phyloP scores from a whole-genome alignment of 352 stramenopile species.

The Pythium pyrilobum region DNA sequence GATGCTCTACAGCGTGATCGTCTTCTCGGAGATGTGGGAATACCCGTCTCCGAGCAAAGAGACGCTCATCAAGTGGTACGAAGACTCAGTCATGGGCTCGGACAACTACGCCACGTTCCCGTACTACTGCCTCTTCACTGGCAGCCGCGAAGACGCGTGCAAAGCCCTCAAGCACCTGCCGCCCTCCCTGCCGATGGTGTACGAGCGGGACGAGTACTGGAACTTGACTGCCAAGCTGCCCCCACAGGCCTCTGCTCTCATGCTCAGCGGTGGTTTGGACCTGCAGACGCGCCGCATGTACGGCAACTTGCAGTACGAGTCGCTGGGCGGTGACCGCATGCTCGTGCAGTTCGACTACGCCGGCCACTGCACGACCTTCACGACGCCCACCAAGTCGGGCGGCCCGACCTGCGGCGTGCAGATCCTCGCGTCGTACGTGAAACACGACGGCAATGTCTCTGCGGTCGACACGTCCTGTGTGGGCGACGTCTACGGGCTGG shows the following conservation, averaged over 20 bases:
- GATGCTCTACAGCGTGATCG: slow-evolving; percentile 22
- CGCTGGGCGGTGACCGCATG: slow-evolving; percentile 44
- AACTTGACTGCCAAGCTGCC: slow-evolving; percentile 21
- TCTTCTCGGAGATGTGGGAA: slow-evolving; percentile 22
- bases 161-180: slow-evolving; percentile 10
- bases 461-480: slow-evolving; percentile 70
- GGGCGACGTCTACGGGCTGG: slow-evolving; percentile 42
- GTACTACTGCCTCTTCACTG: slow-evolving; percentile 75
- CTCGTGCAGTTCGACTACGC: slow-evolving; percentile 67
- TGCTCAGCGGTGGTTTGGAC: slow-evolving; percentile 19
- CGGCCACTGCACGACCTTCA: slow-evolving; percentile 76
- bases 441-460: slow-evolving; percentile 40
- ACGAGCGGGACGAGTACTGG: slow-evolving; percentile 26
- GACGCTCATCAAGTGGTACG: slow-evolving; percentile 46
- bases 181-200: slow-evolving; percentile 4
- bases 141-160: slow-evolving; percentile 53
- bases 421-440: slow-evolving; percentile 66
- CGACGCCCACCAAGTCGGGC: slow-evolving; percentile 41
- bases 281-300: neutral
- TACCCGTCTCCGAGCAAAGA: slow-evolving; percentile 7
- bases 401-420: slow-evolving; percentile 53
- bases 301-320: slow-evolving; percentile 40
- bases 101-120: slow-evolving; percentile 42
- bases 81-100: slow-evolving; percentile 51
- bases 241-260: slow-evolving; percentile 11